A percentile compares a stretch with the other conserved stretches of the same genome.
These are phyloP conservation scores for Graphium sp. DNA, from an alignment of 2,329 filamentous ascomycete species.

Conservation along the genomic window DNA sequence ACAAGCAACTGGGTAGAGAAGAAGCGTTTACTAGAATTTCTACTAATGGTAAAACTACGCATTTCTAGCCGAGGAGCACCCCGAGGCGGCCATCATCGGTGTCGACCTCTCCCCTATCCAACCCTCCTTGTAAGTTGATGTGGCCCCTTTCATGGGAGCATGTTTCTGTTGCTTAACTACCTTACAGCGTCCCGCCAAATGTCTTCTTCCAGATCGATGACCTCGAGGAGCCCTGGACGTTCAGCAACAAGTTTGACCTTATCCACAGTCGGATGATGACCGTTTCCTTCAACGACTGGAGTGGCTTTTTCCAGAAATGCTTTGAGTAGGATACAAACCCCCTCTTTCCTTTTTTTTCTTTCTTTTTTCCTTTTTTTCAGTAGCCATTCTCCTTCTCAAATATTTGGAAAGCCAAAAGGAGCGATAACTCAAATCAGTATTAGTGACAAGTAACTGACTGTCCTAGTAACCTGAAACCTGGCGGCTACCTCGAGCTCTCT, in stretches of 20 bases:
- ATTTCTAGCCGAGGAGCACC: constrained; percentile 9
- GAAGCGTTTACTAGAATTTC: too few species aligned
- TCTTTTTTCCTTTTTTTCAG: too few species aligned
- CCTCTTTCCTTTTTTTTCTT: too few species aligned
- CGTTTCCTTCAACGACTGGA: constrained; percentile 12
- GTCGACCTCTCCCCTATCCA: constrained; percentile 26
- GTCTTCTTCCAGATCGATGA: constrained; percentile 28
- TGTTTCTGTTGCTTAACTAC: constrained; percentile 1
- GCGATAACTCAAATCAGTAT: too few species aligned
- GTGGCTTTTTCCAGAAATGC: constrained; percentile 16
- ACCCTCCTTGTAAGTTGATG: constrained; percentile 13
- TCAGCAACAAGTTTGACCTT: constrained; percentile 19
- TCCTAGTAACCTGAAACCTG: constrained; percentile 7
- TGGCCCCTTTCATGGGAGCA: neutral
- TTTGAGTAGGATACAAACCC: too few species aligned
- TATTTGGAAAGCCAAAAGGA: too few species aligned
- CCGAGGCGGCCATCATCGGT: constrained; percentile 15
- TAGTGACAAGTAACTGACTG: too few species aligned
- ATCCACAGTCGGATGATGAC: constrained; percentile 17
- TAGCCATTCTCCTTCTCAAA: too few species aligned
- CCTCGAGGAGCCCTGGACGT: constrained; percentile 20
- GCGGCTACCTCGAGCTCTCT: constrained; percentile 10
- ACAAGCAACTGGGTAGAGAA: too few species aligned
- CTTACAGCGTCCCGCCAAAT: constrained; percentile 25
- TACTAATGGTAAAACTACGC: too few species aligned